Evolutionary conservation across 2,329 filamentous ascomycete species (phyloP), one percentile per base, ranked within the genome.

Genomic region (Apiospora pterosperma): DNA sequence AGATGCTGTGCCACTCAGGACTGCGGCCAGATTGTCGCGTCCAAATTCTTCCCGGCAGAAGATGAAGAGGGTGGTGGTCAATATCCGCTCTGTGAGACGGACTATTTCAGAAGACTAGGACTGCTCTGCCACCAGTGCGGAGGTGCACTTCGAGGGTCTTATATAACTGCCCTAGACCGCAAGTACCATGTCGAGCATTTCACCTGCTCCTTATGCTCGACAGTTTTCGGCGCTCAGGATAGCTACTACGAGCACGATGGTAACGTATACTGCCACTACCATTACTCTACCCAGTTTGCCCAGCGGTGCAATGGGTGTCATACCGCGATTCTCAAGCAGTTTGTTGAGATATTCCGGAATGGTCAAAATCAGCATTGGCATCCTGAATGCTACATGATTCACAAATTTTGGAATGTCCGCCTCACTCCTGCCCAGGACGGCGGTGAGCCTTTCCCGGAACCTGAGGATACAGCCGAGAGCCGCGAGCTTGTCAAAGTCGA

Each of bases 121-220:
- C 85, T 99, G 55, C 85, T 99, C 52, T 99, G 96, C 78, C 92
- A 92, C 77, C 90, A 96, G 68, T 99, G 96, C 76, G 93, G 93
- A 69, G 93, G 93, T 65, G 96, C 96, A 59, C 85, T 99, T 23
- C 91, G 96, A 67, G 96, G 96, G 59, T 98, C 96, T 5, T 99
- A 99, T 79, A 99, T 99, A 74, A 99, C 96, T 19, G 96, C 96
- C 4, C 85, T 99, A 63, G 96, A 99, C 71, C 92, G 93, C 73
- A 99, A 99, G 81, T 99, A 99, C 78, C 96, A 97, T 78, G 97
- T 99, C 70, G 95, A 98, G 77, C 96, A 99, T 80, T 99, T 99
- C 75, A 99, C 96, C 41, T 99, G 96, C 79, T 98, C 94, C 12
- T 89, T 97, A 36, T 99, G 96, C 76, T 92, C 94, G 5, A 98